Conservation (phyloP, 2,329 filamentous ascomycete species). For the Apiospora pterosperma region DNA sequence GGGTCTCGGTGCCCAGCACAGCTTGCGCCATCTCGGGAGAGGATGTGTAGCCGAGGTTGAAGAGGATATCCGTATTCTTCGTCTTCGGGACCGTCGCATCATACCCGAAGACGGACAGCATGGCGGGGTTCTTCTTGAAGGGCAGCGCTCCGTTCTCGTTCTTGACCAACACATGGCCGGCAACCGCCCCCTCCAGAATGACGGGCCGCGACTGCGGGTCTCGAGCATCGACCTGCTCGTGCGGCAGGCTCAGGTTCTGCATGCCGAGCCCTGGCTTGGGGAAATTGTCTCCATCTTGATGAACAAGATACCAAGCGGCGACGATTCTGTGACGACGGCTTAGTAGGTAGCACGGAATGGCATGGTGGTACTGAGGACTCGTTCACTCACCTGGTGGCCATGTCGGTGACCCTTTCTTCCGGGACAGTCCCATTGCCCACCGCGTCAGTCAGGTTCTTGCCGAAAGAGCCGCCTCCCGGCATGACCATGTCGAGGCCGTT, state of each 20-base stretch:
- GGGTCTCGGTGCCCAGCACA: conserved; percentile 36
- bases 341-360: conserved; percentile 40
- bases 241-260: conserved; percentile 55
- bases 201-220: conserved; percentile 39
- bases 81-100: conserved; percentile 54
- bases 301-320: conserved; percentile 55
- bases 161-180: conserved; percentile 73
- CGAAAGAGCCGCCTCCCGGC: conserved; percentile 56
- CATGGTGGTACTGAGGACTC: conserved; percentile 38
- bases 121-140: conserved; percentile 49
- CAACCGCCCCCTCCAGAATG: conserved; percentile 51
- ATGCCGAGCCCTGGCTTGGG: conserved; percentile 48
- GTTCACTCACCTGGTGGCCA: conserved; percentile 60
- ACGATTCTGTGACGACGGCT: conserved; percentile 54
- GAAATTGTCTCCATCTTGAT: conserved; percentile 45
- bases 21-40: conserved; percentile 43
- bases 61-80: conserved; percentile 43
- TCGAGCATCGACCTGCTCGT: conserved; percentile 46
- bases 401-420: conserved; percentile 71
- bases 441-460: conserved; percentile 67
- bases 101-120: conserved; percentile 59
- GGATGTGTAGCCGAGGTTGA: conserved; percentile 44
- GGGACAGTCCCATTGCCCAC: conserved; percentile 75
- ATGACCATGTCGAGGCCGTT: conserved; percentile 69
- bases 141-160: conserved; percentile 64